Percentiles rank a stretch among this genome's conserved stretches.
phyloP scores from a whole-genome alignment of 306 rosid species.

The Glycine tomentella region DNA sequence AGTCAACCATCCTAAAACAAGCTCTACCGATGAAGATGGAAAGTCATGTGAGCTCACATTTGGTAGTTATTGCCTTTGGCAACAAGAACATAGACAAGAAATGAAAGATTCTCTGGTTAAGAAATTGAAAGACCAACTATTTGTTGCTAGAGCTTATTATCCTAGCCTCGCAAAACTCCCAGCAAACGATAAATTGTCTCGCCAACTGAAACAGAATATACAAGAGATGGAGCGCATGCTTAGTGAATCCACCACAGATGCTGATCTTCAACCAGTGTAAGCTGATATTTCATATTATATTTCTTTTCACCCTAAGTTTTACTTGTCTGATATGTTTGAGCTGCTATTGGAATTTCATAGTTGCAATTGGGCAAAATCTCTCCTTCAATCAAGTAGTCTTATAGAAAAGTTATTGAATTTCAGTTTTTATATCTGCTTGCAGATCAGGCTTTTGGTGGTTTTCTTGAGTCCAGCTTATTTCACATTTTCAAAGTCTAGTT shows the following conservation, averaged over 20 bases:
- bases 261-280: constrained; percentile 91
- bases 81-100: constrained; percentile 75
- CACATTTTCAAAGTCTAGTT: not conserved
- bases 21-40: constrained; percentile 64
- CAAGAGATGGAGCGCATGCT: constrained; percentile 93
- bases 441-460: not conserved
- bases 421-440: constrained; percentile 26
- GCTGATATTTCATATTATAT: constrained; percentile 47
- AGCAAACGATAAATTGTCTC: constrained; percentile 76
- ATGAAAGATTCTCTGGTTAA: constrained; percentile 84
- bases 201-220: constrained; percentile 84
- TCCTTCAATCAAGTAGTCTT: constrained; percentile 28
- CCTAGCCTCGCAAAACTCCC: constrained; percentile 94
- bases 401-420: constrained; percentile 10
- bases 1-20: constrained; percentile 23
- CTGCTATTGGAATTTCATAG: constrained; percentile 34
- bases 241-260: constrained; percentile 90
- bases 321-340: constrained; percentile 32
- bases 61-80: constrained; percentile 98
- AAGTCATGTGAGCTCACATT: constrained; percentile 79
- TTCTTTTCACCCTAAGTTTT: constrained; percentile 22
- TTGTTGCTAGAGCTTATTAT: constrained; percentile 95
- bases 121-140: constrained; percentile 89
- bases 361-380: constrained; percentile 1
- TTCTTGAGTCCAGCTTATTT: too few species aligned